Conservation (phyloP, 495 filamentous ascomycete genomes). For the Penicillium crystallinum region DNA sequence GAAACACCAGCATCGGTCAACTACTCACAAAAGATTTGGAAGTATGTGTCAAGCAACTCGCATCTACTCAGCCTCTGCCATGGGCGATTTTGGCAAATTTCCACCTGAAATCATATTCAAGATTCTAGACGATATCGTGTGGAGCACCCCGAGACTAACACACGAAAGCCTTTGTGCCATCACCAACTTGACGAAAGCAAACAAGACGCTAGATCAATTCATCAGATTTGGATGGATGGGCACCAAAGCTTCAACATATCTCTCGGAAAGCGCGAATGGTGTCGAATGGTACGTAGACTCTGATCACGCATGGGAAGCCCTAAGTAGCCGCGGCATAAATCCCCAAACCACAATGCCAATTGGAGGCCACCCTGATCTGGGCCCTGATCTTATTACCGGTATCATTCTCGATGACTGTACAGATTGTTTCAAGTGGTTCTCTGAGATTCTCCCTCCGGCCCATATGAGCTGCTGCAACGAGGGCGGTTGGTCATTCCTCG, state of each 20-base stretch:
- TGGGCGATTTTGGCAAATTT: background rate
- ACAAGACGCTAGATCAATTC: background rate
- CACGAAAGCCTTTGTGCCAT: slow-evolving; percentile 7
- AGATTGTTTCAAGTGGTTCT: slow-evolving; percentile 7
- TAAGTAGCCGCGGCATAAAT: background rate
- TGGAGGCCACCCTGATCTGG: background rate
- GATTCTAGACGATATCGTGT: slow-evolving; percentile 3
- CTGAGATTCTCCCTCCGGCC: background rate
- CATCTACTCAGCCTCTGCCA: background rate
- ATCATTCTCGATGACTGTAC: slow-evolving; percentile 5
- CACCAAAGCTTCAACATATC: background rate
- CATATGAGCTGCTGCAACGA: background rate
- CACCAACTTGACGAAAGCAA: background rate
- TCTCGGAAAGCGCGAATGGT: background rate
- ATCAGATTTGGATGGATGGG: background rate
- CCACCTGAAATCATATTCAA: slow-evolving; percentile 9
- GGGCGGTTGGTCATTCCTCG: background rate
- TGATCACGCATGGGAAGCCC: background rate
- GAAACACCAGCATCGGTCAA: background rate
- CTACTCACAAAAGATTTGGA: background rate
- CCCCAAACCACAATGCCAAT: background rate
- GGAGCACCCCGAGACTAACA: background rate
- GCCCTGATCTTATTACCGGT: slow-evolving; percentile 3
- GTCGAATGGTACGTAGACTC: background rate
- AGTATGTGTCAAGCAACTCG: background rate